Conservation (phyloP, 306 rosid species). For the Hippophae tibetana region DNA sequence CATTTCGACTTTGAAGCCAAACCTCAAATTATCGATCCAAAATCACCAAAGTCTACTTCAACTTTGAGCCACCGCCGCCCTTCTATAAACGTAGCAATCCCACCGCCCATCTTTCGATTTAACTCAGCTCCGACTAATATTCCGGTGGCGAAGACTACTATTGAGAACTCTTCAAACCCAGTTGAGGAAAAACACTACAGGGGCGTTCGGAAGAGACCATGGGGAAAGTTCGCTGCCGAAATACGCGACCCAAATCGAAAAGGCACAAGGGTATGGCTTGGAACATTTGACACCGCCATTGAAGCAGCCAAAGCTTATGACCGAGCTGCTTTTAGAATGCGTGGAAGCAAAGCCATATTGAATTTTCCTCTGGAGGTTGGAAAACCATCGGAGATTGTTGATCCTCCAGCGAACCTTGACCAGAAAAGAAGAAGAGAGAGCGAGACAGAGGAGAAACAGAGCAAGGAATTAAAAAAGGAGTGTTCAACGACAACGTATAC, state of each 20-base stretch:
- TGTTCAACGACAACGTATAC: constrained; percentile 10
- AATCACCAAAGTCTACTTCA: constrained; percentile 9
- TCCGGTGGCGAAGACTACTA: not conserved
- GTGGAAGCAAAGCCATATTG: constrained; percentile 44
- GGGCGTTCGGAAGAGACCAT: constrained; percentile 41
- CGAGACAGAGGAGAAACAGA: not conserved
- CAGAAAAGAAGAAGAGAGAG: constrained; percentile 23
- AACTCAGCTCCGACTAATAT: not conserved
- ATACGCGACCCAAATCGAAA: constrained; percentile 38
- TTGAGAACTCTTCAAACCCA: not conserved
- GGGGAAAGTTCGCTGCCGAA: constrained; percentile 54
- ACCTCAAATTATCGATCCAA: constrained; percentile 1
- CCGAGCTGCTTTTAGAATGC: constrained; percentile 39
- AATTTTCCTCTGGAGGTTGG: constrained; percentile 43
- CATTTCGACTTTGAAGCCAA: constrained; percentile 6
- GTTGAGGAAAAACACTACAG: constrained; percentile 27
- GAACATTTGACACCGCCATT: constrained; percentile 42
- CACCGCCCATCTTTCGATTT: not conserved
- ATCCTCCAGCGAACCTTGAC: constrained; percentile 6
- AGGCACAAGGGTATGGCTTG: constrained; percentile 51
- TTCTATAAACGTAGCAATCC: constrained; percentile 24
- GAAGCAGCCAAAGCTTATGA: constrained; percentile 52
- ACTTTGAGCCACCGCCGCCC: constrained; percentile 29
- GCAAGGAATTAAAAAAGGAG: not conserved
- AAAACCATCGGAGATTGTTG: not conserved